Evolutionary conservation across 2,329 filamentous ascomycete species (phyloP).

Genomic region (Sordariomycetes sp.): DNA sequence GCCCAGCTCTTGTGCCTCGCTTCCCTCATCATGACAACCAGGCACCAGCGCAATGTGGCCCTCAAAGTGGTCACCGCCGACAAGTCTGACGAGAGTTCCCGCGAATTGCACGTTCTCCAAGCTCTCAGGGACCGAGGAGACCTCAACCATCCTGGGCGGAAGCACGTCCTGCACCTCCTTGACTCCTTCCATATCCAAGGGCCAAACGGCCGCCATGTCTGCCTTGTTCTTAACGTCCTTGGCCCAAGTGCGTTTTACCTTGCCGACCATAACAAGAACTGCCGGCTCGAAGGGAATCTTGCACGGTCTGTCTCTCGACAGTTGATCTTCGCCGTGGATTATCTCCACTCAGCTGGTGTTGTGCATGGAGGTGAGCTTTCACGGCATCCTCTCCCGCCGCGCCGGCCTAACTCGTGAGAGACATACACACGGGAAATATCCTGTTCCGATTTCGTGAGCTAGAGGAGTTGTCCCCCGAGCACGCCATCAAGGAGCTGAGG

Average conservation of each 20-base stretch:
- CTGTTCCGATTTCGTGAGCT: neutral
- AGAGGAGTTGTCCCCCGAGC: neutral
- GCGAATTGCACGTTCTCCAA: neutral
- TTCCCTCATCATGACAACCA: too few relatives aligned
- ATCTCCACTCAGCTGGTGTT: neutral
- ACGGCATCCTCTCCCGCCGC: neutral
- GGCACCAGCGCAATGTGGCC: too few relatives aligned
- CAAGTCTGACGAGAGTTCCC: neutral
- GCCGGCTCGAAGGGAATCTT: neutral
- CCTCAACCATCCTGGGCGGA: neutral
- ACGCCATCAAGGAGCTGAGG: neutral
- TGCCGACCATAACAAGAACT: neutral
- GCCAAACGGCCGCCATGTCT: neutral
- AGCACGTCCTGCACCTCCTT: neutral
- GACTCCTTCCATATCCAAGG: neutral
- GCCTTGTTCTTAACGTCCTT: neutral
- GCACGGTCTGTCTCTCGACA: neutral
- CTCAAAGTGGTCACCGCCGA: too few relatives aligned
- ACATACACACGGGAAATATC: neutral
- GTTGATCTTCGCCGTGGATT: neutral
- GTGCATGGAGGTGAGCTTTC: neutral
- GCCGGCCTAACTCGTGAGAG: neutral
- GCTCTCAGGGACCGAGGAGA: neutral
- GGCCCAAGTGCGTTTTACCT: neutral
- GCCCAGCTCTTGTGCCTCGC: too few relatives aligned